A percentile compares a stretch with the other conserved stretches of the same genome.
These are phyloP conservation scores for Anthoceros angustus DNA, from an alignment of 225 moss, liverwort and hornwort species.

Conservation along the genomic window DNA sequence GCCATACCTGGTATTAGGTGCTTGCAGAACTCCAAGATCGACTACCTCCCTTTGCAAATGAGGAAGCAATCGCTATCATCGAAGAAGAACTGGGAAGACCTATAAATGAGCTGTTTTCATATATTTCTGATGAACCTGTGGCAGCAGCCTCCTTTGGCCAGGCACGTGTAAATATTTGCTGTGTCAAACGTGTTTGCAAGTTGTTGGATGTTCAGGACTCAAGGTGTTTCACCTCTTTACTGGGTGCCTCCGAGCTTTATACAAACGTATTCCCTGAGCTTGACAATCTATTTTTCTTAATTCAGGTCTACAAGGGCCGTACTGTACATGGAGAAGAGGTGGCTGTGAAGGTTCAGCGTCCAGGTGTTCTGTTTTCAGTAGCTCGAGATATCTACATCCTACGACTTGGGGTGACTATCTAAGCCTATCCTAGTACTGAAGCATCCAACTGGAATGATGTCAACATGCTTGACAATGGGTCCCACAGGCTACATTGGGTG, in stretches of 20 bases:
- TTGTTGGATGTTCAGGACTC: not conserved
- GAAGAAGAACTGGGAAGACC: constrained; percentile 63
- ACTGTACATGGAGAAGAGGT: constrained; percentile 70
- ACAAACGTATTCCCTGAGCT: not conserved
- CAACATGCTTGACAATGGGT: not conserved
- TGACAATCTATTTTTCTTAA: not conserved
- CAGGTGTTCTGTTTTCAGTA: constrained; percentile 62
- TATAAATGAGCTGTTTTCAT: constrained; percentile 34
- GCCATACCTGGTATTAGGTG: constrained; percentile 26
- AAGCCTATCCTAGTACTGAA: not conserved
- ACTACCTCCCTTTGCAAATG: constrained; percentile 68
- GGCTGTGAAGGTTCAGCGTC: constrained; percentile 96
- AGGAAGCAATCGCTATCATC: constrained; percentile 58
- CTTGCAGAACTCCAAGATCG: constrained; percentile 88
- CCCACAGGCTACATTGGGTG: constrained; percentile 4
- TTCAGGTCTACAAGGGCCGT: constrained; percentile 72
- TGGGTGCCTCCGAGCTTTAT: too few relatives aligned
- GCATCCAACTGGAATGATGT: not conserved
- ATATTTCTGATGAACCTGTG: constrained; percentile 55
- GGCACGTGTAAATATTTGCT: constrained; percentile 27
- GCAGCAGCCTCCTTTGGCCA: constrained; percentile 98
- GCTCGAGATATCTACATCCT: constrained; percentile 89
- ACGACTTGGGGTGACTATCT: constrained; percentile 51
- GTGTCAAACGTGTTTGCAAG: not conserved
- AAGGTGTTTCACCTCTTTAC: too few relatives aligned